Percentiles rank a stretch among this genome's conserved stretches.
Conservation (phyloP, 2,329 filamentous ascomycete genomes). For the Colletotrichum agaves region DNA sequence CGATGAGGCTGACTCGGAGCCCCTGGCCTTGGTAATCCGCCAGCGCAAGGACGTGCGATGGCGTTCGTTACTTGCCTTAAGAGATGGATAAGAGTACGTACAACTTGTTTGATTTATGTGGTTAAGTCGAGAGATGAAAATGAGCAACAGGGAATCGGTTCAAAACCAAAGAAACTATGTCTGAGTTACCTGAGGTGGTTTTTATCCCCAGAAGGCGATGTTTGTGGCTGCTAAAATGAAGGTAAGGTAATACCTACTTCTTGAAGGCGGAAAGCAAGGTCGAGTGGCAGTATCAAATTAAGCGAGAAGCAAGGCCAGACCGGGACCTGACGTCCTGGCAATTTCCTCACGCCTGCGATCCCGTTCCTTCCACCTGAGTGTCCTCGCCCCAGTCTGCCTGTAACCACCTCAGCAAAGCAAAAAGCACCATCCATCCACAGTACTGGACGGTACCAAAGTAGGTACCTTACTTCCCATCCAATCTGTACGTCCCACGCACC, state of each 20-base stretch:
- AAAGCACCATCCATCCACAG: not conserved
- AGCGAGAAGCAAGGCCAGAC: constrained; percentile 23
- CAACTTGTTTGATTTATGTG: not conserved
- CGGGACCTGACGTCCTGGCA: not conserved
- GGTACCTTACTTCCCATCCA: not conserved
- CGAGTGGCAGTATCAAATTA: constrained; percentile 19
- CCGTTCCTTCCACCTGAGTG: not conserved
- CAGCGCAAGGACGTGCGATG: constrained; percentile 12
- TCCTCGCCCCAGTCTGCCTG: constrained; percentile 17
- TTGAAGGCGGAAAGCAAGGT: too few species aligned
- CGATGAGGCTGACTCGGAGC: constrained; percentile 12
- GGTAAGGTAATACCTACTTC: too few species aligned
- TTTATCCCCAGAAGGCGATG: too few species aligned
- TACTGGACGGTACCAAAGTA: not conserved
- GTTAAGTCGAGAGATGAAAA: not conserved
- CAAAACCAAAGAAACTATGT: too few species aligned
- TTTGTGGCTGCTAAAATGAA: not conserved
- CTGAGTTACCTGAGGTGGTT: too few species aligned
- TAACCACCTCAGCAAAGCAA: constrained; percentile 26
- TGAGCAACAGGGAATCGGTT: not conserved
- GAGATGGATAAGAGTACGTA: not conserved
- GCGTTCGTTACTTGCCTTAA: constrained; percentile 19
- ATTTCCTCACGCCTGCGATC: constrained; percentile 15
- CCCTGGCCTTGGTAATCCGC: not conserved
- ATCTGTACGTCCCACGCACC: constrained; percentile 4